These are phyloP conservation scores for Pleurotus citrinopileatus DNA, from an alignment of 768 basidiomycete species.

Conservation along the genomic window DNA sequence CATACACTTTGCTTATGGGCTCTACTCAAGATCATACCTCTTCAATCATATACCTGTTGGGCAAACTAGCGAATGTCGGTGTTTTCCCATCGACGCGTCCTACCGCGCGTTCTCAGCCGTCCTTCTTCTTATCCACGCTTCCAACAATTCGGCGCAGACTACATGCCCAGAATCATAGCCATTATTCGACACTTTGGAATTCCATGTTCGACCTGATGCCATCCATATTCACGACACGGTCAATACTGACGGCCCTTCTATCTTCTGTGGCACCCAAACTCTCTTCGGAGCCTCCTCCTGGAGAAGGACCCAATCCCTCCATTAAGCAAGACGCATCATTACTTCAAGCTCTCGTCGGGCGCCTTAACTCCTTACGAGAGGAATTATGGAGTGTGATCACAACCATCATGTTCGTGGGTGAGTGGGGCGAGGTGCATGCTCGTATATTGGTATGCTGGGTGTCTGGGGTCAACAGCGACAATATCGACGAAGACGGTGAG, in stretches of 20 bases:
- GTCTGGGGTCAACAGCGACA: slow-evolving; percentile 33
- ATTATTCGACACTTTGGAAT: slow-evolving; percentile 52
- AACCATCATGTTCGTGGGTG: slow-evolving; percentile 49
- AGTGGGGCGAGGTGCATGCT: slow-evolving; percentile 58
- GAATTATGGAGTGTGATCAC: slow-evolving; percentile 52
- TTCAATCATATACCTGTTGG: slow-evolving; percentile 52
- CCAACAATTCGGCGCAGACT: slow-evolving; percentile 45
- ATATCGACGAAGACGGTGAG: slow-evolving; percentile 30
- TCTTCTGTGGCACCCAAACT: slow-evolving; percentile 36
- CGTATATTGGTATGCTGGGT: slow-evolving; percentile 73
- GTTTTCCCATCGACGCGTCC: slow-evolving; percentile 55
- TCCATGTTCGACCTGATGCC: slow-evolving; percentile 42
- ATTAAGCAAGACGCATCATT: slow-evolving; percentile 52
- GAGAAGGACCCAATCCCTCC: slow-evolving; percentile 22
- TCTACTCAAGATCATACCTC: slow-evolving; percentile 31
- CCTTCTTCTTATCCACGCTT: slow-evolving; percentile 60
- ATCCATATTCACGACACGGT: slow-evolving; percentile 51
- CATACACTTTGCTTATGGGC: slow-evolving; percentile 9
- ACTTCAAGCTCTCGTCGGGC: slow-evolving; percentile 53
- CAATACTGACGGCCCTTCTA: slow-evolving; percentile 59
- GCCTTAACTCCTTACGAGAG: slow-evolving; percentile 32
- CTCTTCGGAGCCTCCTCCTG: slow-evolving; percentile 15
- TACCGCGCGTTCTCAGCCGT: slow-evolving; percentile 56
- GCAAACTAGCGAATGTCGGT: slow-evolving; percentile 67
- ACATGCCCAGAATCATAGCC: slow-evolving; percentile 15